Evolutionary conservation across 345 rosid genomes (phyloP), one percentile per base, ranked within the genome.

Genomic region (Eucalyptus albens): DNA sequence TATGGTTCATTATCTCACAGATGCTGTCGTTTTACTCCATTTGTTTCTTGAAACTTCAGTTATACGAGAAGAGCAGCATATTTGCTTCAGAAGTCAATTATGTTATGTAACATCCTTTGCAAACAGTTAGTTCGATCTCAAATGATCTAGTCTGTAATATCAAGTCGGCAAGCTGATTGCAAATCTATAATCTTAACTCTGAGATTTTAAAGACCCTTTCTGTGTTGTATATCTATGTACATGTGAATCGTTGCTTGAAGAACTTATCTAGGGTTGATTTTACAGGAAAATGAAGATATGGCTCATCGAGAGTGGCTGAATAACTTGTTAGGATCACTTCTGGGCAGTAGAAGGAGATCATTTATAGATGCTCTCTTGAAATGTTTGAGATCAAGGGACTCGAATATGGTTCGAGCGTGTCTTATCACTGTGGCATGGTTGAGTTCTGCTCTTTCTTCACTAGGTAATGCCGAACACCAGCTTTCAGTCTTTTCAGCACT

Each of bases 381-480:
- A 89, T 90, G 95, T 88, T 87, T 95, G 87, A 88, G 89, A 50
- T 92, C 93, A 12, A 89, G 91, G 89, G 92, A 91, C 90, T 44
- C 47, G 27, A 92, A 89, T 56, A 67, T 95, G 87, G 91, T 91
- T 62, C 89, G 86, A 49, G 91, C 72, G 29, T 92, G 94, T 93
- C 91, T 95, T n/a, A 87, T 69, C 12, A 93, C 93, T 3, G 89
- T 92, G 82, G 95, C 92, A 62, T 94, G 95, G 95, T 88, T 94
- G 91, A 95, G 95, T 91, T 33, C 33, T 89, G 92, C 92, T 60
- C 93, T 94, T 91, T 91, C 93, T 89, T 89, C 90, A 5, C 83
- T 89, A 87, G 45, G 92, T 21, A 91, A 92, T 72, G 91, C 91
- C 0, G 92, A 89, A 50, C 69, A 91, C 77, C 94, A 93, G 90